Percentiles rank a stretch among this genome's conserved stretches.
Conservation (phyloP, 1,139 yeast genomes). For the Wickerhamiella pararugosa region DNA sequence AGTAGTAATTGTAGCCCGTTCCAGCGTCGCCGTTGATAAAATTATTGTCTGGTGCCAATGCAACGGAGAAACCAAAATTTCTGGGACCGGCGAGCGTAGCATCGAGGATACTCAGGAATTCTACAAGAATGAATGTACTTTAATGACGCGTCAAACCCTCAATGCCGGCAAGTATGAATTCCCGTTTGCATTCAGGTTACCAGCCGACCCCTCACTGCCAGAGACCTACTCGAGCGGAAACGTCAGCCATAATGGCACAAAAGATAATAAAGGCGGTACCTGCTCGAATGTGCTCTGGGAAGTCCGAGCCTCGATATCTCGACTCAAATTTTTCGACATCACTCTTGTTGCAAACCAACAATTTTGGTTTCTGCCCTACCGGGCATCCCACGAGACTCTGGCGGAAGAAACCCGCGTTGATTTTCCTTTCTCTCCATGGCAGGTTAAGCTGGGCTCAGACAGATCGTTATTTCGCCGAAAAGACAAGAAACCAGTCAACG, state of each 20-base stretch:
- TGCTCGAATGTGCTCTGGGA: constrained; percentile 5
- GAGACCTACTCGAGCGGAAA: constrained; percentile 5
- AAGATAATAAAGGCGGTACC: constrained; percentile 2
- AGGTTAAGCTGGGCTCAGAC: background rate
- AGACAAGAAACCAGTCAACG: background rate
- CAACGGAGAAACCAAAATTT: background rate
- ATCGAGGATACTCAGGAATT: background rate
- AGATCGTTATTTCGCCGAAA: background rate
- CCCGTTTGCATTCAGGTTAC: constrained; percentile 3
- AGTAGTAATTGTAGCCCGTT: background rate
- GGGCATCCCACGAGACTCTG: background rate
- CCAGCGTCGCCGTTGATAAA: background rate
- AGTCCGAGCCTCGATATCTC: constrained; percentile 1
- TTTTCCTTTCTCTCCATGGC: background rate
- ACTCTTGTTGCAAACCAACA: constrained; percentile 2
- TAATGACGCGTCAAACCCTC: background rate
- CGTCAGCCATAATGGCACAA: constrained; percentile 2
- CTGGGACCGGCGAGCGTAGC: background rate
- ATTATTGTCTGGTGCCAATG: constrained; percentile 4
- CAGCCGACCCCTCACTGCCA: constrained; percentile 1
- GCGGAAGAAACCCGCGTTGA: background rate
- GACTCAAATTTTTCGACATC: constrained; percentile 5
- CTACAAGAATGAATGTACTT: background rate
- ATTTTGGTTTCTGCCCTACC: constrained; percentile 5
- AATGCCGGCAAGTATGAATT: background rate